Evolutionary conservation across 805 yeast species (phyloP).

Genomic region (Candida parachauliodes): DNA sequence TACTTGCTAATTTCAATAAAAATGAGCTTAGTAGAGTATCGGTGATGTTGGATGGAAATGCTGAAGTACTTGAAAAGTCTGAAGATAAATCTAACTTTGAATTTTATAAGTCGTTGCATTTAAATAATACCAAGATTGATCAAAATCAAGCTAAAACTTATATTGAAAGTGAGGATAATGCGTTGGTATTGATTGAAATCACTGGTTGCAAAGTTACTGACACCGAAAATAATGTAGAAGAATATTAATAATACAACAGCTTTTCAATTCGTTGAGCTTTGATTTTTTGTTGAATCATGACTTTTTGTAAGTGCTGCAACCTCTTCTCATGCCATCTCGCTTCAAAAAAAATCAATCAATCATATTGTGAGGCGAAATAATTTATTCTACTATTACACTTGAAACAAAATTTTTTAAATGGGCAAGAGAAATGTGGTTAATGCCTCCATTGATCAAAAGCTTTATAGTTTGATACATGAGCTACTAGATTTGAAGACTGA

Average conservation of each 20-base stretch:
- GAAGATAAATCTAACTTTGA: slow-evolving; percentile 45
- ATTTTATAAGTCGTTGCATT: slow-evolving; percentile 59
- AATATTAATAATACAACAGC: slow-evolving; percentile 27
- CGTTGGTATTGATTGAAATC: slow-evolving; percentile 63
- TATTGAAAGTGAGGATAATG: slow-evolving; percentile 53
- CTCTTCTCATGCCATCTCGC: too few relatives aligned
- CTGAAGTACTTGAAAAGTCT: slow-evolving; percentile 44
- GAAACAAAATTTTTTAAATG: too few relatives aligned
- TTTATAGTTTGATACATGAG: slow-evolving; percentile 51
- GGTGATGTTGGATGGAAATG: slow-evolving; percentile 76
- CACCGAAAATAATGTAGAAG: slow-evolving; percentile 55
- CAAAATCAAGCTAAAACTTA: slow-evolving; percentile 53
- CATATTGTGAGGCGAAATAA: too few relatives aligned
- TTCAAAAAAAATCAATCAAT: too few relatives aligned
- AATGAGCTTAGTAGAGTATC: slow-evolving; percentile 75
- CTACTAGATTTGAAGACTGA: slow-evolving; percentile 59
- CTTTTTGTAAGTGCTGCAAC: too few relatives aligned
- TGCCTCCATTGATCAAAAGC: slow-evolving; percentile 32
- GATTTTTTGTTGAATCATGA: too few relatives aligned
- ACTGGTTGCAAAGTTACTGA: slow-evolving; percentile 77
- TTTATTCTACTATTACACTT: too few relatives aligned
- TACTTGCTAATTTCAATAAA: slow-evolving; percentile 75
- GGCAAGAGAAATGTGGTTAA: slow-evolving; percentile 3
- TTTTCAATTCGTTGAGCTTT: too few relatives aligned
- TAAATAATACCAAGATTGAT: slow-evolving; percentile 66